phyloP scores from a whole-genome alignment of 176 grass and related monocot species.

The Lolium perenne region DNA sequence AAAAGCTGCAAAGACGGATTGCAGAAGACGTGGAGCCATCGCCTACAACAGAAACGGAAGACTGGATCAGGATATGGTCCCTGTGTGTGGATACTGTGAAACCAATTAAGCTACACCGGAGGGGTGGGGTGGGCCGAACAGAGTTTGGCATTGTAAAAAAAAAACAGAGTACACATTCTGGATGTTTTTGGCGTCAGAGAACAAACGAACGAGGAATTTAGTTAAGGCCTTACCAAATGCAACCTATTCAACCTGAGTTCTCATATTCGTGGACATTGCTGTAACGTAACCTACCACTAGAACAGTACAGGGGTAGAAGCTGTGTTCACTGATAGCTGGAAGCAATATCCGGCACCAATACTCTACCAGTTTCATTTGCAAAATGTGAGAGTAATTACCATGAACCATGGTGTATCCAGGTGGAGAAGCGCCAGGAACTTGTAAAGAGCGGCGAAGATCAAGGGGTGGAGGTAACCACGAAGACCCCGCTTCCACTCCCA shows the following conservation, averaged over 20 bases:
- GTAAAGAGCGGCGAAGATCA: conserved; percentile 76
- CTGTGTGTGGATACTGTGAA: conserved; percentile 1
- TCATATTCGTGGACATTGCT: neutral
- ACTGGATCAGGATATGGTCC: conserved; percentile 14
- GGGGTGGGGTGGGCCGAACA: neutral
- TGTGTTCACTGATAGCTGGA: neutral
- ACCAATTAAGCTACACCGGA: neutral
- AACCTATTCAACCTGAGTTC: neutral
- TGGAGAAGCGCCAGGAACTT: conserved; percentile 72
- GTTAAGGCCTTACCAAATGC: neutral
- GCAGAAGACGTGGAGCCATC: conserved; percentile 80
- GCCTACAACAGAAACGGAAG: conserved; percentile 43
- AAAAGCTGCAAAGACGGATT: conserved; percentile 74
- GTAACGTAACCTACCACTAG: neutral
- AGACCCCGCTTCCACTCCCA: conserved; percentile 94
- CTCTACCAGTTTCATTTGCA: neutral
- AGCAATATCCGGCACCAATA: neutral
- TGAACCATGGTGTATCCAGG: conserved; percentile 74
- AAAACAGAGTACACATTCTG: neutral
- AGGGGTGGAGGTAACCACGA: conserved; percentile 80
- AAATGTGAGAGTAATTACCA: conserved; percentile 54
- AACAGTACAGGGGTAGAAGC: neutral
- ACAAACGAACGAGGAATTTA: neutral
- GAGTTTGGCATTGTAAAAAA: neutral
- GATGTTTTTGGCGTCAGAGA: conserved; percentile 2